Evolutionary conservation across 2,329 filamentous ascomycete genomes (phyloP).

Genomic region (Ophiognomonia clavigignenti-juglandacearum): DNA sequence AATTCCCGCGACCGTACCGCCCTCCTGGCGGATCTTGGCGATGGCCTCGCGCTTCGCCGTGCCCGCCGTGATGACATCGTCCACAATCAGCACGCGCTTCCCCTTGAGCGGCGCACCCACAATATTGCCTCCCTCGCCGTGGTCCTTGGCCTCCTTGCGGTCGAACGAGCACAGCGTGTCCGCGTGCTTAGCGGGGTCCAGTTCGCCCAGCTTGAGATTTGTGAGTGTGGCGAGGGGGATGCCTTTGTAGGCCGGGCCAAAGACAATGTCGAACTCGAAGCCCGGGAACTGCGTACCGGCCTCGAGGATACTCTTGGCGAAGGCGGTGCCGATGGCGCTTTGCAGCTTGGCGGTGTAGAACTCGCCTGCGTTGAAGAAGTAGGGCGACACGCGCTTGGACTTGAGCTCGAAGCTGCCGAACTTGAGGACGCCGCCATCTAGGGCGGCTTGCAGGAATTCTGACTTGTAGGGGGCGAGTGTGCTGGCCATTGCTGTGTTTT

Average conservation of each 20-base stretch:
- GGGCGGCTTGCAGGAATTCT: constrained; percentile 65
- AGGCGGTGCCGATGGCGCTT: constrained; percentile 73
- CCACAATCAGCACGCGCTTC: constrained; percentile 82
- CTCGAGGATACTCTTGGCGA: constrained; percentile 61
- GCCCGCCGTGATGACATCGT: constrained; percentile 94
- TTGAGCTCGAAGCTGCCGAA: constrained; percentile 88
- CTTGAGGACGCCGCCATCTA: constrained; percentile 65
- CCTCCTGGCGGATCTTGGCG: constrained; percentile 79
- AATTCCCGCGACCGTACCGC: constrained; percentile 80
- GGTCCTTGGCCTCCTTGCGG: constrained; percentile 92
- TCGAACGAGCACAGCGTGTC: constrained; percentile 83
- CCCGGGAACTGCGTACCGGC: constrained; percentile 31
- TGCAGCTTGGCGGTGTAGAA: constrained; percentile 81
- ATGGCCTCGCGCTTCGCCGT: constrained; percentile 93
- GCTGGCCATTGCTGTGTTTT: constrained; percentile 14
- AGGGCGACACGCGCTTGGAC: constrained; percentile 84
- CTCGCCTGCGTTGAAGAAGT: constrained; percentile 95
- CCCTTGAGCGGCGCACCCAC: constrained; percentile 82
- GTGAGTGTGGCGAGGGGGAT: constrained; percentile 83
- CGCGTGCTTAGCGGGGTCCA: constrained; percentile 62
- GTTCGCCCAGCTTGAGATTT: constrained; percentile 66
- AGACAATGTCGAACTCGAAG: constrained; percentile 75
- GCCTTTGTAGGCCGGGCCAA: constrained; percentile 94
- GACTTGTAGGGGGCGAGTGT: constrained; percentile 62
- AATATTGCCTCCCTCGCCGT: constrained; percentile 91